Percentiles rank a stretch among this genome's conserved stretches.
Evolutionary conservation across 345 rosid genomes (phyloP).

Genomic region (Hirschfeldia incana): DNA sequence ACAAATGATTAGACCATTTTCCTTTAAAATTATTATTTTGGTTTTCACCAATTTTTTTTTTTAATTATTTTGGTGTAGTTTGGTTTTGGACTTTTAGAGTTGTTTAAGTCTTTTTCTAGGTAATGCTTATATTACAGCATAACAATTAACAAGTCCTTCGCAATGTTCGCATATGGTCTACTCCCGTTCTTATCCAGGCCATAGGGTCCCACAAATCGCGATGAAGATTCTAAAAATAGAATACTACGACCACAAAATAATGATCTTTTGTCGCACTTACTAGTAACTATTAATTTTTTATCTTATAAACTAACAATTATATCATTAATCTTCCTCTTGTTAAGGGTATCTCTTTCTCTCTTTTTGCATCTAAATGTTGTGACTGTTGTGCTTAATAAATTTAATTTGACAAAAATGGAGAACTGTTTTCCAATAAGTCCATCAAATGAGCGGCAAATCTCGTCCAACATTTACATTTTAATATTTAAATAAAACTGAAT

Average conservation of each 20-base stretch:
- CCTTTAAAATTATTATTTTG: neutral
- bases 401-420: neutral
- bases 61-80: neutral
- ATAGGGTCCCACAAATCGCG: conserved; percentile 27
- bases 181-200: conserved; percentile 21
- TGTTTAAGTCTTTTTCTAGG: neutral
- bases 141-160: conserved; percentile 10
- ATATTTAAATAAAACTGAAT: no score
- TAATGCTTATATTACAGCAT: neutral
- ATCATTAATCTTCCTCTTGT: neutral
- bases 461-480: no score
- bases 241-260: neutral
- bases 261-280: conserved; percentile 8
- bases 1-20: conserved; percentile 3
- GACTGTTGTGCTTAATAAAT: neutral
- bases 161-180: neutral
- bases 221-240: conserved; percentile 11
- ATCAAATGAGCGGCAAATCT: no score
- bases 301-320: neutral
- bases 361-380: neutral
- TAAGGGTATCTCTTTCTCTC: conserved; percentile 7
- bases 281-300: neutral
- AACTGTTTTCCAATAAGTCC: no score
- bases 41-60: no score
- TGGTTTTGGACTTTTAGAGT: neutral